Evolutionary conservation across 768 basidiomycete genomes (phyloP).

Genomic region (Trametes maxima): DNA sequence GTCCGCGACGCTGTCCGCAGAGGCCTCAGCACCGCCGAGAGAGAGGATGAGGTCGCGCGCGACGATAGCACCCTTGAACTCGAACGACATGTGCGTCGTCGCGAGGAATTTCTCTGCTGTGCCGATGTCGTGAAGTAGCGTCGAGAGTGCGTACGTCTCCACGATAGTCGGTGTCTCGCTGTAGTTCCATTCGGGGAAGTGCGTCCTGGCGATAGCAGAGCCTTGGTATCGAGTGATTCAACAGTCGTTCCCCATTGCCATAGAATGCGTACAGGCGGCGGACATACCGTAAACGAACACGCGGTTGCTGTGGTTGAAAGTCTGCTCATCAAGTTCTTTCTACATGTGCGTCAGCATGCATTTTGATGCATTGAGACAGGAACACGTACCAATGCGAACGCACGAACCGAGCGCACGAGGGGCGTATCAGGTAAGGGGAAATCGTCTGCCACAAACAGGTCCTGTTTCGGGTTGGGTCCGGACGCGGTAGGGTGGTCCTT

Average conservation of each 20-base stretch:
- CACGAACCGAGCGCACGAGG: constrained; percentile 41
- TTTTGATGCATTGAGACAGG: background rate
- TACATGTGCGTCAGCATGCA: constrained; percentile 17
- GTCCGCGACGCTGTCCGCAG: constrained; percentile 55
- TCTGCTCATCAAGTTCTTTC: constrained; percentile 47
- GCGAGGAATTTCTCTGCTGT: constrained; percentile 49
- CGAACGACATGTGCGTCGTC: constrained; percentile 59
- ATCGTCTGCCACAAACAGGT: constrained; percentile 40
- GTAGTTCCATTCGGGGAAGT: constrained; percentile 51
- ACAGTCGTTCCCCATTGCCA: no score
- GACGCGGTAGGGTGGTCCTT: constrained; percentile 46
- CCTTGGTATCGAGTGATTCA: constrained; percentile 32
- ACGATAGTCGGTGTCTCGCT: constrained; percentile 29
- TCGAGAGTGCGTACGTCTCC: constrained; percentile 54
- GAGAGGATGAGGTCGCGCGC: constrained; percentile 51
- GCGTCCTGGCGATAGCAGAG: constrained; percentile 47
- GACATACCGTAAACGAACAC: constrained; percentile 52
- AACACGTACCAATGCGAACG: constrained; percentile 40
- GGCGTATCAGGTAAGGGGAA: constrained; percentile 47
- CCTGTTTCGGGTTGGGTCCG: constrained; percentile 45
- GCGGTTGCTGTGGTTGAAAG: constrained; percentile 52
- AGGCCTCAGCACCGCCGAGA: constrained; percentile 46
- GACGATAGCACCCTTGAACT: constrained; percentile 57
- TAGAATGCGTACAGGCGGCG: background rate
- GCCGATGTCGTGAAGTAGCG: constrained; percentile 56